These are phyloP conservation scores for Suillus luteus DNA, from an alignment of 768 basidiomycete species.

Conservation along the genomic window DNA sequence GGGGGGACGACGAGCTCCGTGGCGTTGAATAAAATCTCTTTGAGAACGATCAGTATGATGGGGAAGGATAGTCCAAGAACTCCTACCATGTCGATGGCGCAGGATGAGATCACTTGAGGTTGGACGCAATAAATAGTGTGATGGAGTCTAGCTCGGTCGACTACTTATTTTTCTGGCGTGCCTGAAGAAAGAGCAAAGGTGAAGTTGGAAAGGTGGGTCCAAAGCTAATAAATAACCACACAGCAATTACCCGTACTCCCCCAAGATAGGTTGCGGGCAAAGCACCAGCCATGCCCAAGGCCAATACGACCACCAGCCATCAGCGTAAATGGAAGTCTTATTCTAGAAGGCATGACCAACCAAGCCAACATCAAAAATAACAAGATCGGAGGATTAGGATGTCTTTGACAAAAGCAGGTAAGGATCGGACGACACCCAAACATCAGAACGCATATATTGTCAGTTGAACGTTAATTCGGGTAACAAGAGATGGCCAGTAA, in stretches of 20 bases:
- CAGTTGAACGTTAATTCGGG: background rate
- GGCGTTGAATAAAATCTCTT: no score
- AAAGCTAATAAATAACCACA: background rate
- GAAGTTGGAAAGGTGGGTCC: background rate
- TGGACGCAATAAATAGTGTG: background rate
- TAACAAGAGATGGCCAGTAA: background rate
- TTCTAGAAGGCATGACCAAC: constrained; percentile 1
- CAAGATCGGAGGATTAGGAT: background rate
- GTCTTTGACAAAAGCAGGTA: background rate
- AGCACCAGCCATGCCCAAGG: background rate
- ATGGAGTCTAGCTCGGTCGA: background rate
- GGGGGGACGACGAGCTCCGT: background rate
- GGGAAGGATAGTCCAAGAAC: background rate
- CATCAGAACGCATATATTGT: no score
- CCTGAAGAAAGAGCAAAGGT: background rate
- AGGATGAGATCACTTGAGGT: background rate
- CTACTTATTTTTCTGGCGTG: background rate
- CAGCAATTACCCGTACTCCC: background rate
- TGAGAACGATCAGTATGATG: background rate
- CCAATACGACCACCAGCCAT: background rate
- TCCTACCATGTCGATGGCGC: background rate
- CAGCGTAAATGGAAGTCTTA: background rate
- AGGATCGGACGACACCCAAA: background rate
- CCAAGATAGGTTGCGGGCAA: background rate
- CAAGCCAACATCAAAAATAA: background rate